A percentile compares a stretch with the other conserved stretches of the same genome.
phyloP scores from a whole-genome alignment of 2,329 filamentous ascomycete species.

The Ophiognomonia clavigignenti-juglandacearum region DNA sequence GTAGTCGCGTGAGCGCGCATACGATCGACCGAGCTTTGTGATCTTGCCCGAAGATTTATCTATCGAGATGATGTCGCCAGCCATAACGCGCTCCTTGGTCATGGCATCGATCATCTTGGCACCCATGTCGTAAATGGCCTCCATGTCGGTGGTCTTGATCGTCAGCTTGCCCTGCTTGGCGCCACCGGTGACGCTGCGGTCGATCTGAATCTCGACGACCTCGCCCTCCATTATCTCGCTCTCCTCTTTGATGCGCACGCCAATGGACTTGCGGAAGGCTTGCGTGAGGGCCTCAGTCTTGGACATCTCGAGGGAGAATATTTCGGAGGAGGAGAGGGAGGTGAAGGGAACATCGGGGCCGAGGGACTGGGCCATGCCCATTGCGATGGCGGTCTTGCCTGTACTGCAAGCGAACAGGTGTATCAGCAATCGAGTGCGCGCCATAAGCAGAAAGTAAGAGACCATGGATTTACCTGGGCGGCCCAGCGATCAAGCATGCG shows the following conservation, averaged over 20 bases:
- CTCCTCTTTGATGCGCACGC: constrained; percentile 97
- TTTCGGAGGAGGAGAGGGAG: constrained; percentile 90
- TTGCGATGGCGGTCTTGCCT: constrained; percentile 96
- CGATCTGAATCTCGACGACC: constrained; percentile 97
- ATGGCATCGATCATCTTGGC: constrained; percentile 99
- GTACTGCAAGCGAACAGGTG: constrained; percentile 52
- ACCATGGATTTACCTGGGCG: constrained; percentile 82
- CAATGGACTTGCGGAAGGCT: constrained; percentile 98
- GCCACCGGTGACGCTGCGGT: constrained; percentile 90
- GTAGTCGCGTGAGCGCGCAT: constrained; percentile 92
- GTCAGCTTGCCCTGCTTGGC: constrained; percentile 99
- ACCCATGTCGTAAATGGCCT: constrained; percentile 99
- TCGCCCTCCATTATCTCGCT: constrained; percentile 99
- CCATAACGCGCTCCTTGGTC: constrained; percentile 99
- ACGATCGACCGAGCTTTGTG: constrained; percentile 92
- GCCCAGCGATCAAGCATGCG: constrained; percentile 90
- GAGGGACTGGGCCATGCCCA: constrained; percentile 97
- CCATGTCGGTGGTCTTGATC: constrained; percentile 99
- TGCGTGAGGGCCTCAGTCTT: constrained; percentile 98
- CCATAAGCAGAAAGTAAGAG: too few species aligned
- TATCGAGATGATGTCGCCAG: constrained; percentile 95
- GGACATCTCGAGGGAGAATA: constrained; percentile 98
- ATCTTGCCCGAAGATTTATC: constrained; percentile 99
- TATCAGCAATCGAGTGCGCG: not conserved
- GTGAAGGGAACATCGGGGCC: constrained; percentile 95